phyloP scores from a whole-genome alignment of 331 rosid genomes.

The Erythrophleum ivorense region DNA sequence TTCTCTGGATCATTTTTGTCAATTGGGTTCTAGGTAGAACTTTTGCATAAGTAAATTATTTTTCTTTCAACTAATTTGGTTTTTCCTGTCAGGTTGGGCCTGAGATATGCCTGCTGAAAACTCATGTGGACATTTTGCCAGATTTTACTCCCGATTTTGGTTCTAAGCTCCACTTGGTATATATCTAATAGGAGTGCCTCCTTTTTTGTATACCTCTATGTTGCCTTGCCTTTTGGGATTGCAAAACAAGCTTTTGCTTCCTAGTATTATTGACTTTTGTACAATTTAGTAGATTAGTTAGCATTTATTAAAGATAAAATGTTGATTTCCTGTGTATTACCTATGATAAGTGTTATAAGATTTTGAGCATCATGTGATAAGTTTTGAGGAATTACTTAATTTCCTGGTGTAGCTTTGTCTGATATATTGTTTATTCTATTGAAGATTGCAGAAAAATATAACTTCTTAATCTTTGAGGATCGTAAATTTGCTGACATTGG shows the following conservation, averaged over 20 bases:
- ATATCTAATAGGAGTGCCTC: background rate
- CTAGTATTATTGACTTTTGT: background rate
- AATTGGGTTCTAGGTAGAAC: too few species aligned
- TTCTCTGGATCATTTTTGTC: background rate
- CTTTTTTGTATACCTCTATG: background rate
- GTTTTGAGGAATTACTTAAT: constrained; percentile 11
- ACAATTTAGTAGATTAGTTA: background rate
- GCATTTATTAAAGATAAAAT: background rate
- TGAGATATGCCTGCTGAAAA: constrained; percentile 89
- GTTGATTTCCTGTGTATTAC: constrained; percentile 6
- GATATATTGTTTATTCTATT: constrained; percentile 34
- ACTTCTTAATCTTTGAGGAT: constrained; percentile 91
- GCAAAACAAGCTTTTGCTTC: constrained; percentile 16
- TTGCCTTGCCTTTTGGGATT: background rate
- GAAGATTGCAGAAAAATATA: constrained; percentile 86
- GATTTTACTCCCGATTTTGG: constrained; percentile 88
- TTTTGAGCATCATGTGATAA: background rate
- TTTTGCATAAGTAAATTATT: background rate
- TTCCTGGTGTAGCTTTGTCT: constrained; percentile 28
- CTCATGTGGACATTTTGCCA: constrained; percentile 83
- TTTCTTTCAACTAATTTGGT: background rate
- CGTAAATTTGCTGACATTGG: constrained; percentile 97
- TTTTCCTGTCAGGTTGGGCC: constrained; percentile 72
- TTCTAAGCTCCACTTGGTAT: constrained; percentile 78
- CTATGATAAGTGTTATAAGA: constrained; percentile 22